phyloP scores from a whole-genome alignment of 306 rosid species.

The Trifolium dubium region DNA sequence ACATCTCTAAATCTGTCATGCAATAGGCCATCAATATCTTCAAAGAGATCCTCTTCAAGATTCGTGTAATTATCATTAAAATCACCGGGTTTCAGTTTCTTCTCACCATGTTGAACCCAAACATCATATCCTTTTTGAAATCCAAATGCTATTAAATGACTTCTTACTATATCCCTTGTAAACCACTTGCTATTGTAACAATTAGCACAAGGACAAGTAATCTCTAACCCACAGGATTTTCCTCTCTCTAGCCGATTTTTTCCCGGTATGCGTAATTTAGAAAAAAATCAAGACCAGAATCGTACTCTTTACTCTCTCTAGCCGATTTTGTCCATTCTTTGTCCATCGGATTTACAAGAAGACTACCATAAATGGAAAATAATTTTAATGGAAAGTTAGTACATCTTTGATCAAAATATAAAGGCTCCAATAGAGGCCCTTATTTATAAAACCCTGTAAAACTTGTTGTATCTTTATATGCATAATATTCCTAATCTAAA shows the following conservation, averaged over 20 bases:
- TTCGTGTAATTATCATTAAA: not conserved
- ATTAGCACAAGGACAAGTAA: not conserved
- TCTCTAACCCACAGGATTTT: not conserved
- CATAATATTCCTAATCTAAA: too few relatives aligned
- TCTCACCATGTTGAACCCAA: not conserved
- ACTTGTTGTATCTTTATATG: too few relatives aligned
- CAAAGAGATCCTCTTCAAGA: not conserved
- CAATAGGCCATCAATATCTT: not conserved
- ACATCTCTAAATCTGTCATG: conserved; percentile 9
- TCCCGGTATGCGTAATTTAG: not conserved
- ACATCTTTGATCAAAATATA: too few relatives aligned
- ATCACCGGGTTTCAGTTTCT: not conserved
- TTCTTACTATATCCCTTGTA: not conserved
- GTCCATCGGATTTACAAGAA: not conserved
- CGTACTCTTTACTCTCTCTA: not conserved
- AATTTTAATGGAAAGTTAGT: too few relatives aligned
- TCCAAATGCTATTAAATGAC: not conserved
- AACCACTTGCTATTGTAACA: not conserved
- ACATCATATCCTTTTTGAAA: not conserved
- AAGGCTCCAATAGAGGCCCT: too few relatives aligned
- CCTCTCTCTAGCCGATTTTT: too few relatives aligned
- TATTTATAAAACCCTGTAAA: too few relatives aligned
- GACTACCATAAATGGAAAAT: not conserved
- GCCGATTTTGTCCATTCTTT: not conserved
- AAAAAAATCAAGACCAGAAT: not conserved